Conservation (phyloP, 306 rosid species). For the Prunus persica region Prunus_persica_NCBIv2 NC_034009.1:30595001-30595500, state of each 20-base stretch:
- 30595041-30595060: neutral
- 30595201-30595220: neutral
- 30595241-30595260: neutral
- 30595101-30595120: neutral
- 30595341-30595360: constrained; percentile 57
- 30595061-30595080: neutral
- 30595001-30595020: neutral
- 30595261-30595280: constrained; percentile 10
- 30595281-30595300: constrained; percentile 91
- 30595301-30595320: constrained; percentile 69
- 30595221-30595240: neutral
- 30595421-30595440: constrained; percentile 73
- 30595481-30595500: neutral
- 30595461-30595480: neutral
- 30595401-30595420: constrained; percentile 87
- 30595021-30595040: neutral
- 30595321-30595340: constrained; percentile 52
- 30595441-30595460: constrained; percentile 49
- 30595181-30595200: too few species aligned
- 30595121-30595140: neutral
- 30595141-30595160: neutral
- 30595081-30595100: neutral
- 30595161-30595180: too few species aligned
- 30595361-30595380: constrained; percentile 79
- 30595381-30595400: constrained; percentile 58